A percentile compares a stretch with the other conserved stretches of the same genome.
phyloP scores from a whole-genome alignment of 257 asterid species.

The Mitragyna speciosa region DNA sequence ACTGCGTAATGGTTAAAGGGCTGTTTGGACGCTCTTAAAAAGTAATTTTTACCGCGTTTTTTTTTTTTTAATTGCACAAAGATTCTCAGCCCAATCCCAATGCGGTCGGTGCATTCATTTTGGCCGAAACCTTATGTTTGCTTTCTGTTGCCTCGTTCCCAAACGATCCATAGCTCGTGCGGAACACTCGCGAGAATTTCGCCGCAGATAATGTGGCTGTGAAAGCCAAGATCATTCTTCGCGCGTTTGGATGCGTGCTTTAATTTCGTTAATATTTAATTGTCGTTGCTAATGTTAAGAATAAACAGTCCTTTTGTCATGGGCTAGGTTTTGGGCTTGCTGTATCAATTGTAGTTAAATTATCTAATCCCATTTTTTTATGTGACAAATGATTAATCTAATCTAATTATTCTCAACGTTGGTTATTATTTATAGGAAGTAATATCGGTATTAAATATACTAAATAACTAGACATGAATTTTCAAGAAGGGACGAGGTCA shows the following conservation, averaged over 20 bases:
- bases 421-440: no score
- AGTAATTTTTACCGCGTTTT: slow-evolving; percentile 14
- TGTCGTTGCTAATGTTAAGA: background rate
- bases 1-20: slow-evolving; percentile 18
- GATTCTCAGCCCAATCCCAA: slow-evolving; percentile 52
- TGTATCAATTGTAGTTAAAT: background rate
- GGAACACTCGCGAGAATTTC: background rate
- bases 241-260: slow-evolving; percentile 1
- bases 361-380: background rate
- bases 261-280: no score
- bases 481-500: background rate
- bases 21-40: slow-evolving; percentile 34
- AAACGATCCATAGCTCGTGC: slow-evolving; percentile 9
- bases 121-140: slow-evolving; percentile 11
- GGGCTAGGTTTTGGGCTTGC: background rate
- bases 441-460: background rate
- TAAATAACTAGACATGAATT: background rate
- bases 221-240: background rate
- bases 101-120: slow-evolving; percentile 28
- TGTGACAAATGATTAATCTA: background rate
- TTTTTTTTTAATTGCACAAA: slow-evolving; percentile 28
- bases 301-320: background rate
- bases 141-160: background rate
- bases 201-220: slow-evolving; percentile 2
- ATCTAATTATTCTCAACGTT: background rate